A percentile compares a stretch with the other conserved stretches of the same genome.
Conservation (phyloP, 208 protist species). For the Crithidia expoeki region DNA sequence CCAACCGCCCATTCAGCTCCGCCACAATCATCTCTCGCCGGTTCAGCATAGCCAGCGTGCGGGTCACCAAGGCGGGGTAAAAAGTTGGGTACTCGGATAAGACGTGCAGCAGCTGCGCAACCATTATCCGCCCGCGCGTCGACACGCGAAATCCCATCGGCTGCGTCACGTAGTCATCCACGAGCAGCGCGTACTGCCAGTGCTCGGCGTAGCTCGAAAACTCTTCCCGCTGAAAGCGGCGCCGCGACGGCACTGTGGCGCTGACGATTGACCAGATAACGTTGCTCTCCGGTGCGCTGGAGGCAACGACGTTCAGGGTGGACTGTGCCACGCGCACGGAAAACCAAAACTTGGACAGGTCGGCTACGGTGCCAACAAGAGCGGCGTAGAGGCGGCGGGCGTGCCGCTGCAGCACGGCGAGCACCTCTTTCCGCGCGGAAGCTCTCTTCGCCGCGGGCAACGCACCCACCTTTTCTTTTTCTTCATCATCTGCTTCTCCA, state of each 20-base stretch:
- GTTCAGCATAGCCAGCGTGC: conserved; percentile 54
- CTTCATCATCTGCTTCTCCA: background rate
- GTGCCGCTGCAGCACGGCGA: conserved; percentile 13
- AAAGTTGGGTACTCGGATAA: conserved; percentile 66
- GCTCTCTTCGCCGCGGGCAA: background rate
- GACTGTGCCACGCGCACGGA: conserved; percentile 28
- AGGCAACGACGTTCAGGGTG: conserved; percentile 30
- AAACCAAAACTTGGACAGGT: conserved; percentile 60
- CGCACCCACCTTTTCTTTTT: background rate
- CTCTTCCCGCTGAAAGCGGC: conserved; percentile 59
- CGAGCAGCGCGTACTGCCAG: conserved; percentile 84
- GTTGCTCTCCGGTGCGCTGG: conserved; percentile 36
- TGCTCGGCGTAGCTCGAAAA: conserved; percentile 57
- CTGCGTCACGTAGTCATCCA: conserved; percentile 77
- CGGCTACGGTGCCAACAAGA: conserved; percentile 73
- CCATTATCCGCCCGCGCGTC: conserved; percentile 45
- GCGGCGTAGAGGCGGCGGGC: conserved; percentile 43
- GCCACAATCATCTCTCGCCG: conserved; percentile 48
- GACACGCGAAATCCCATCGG: conserved; percentile 38
- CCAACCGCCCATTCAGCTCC: conserved; percentile 62
- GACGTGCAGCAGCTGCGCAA: conserved; percentile 68
- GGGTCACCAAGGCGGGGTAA: conserved; percentile 62
- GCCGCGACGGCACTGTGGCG: conserved; percentile 50
- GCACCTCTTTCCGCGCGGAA: background rate
- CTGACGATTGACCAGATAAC: conserved; percentile 48